phyloP scores from a whole-genome alignment of 2,329 filamentous ascomycete species.

The Venturia nashicola region DNA sequence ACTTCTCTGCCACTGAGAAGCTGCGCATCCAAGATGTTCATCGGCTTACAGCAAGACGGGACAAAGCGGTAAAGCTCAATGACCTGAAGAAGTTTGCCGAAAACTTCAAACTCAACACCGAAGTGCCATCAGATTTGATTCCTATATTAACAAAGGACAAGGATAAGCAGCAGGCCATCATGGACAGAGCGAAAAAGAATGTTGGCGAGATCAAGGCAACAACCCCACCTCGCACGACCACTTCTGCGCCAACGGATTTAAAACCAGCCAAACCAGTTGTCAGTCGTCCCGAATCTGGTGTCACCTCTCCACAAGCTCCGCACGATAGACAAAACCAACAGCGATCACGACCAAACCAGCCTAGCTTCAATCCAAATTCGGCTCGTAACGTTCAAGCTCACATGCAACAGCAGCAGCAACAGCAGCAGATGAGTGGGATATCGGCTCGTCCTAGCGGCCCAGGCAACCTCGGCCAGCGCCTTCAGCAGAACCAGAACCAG shows the following conservation, averaged over 20 bases:
- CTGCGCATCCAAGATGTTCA: slow-evolving; percentile 43
- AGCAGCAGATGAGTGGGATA: not conserved
- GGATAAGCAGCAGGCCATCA: slow-evolving; percentile 84
- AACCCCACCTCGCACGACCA: slow-evolving; percentile 28
- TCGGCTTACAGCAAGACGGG: slow-evolving; percentile 37
- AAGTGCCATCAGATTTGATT: slow-evolving; percentile 82
- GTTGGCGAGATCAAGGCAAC: slow-evolving; percentile 41
- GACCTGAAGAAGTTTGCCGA: slow-evolving; percentile 92
- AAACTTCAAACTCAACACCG: slow-evolving; percentile 88
- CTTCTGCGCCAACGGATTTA: slow-evolving; percentile 22
- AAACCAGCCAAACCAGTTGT: slow-evolving; percentile 20
- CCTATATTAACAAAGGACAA: slow-evolving; percentile 95
- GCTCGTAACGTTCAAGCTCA: not conserved
- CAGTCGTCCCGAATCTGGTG: slow-evolving; percentile 10
- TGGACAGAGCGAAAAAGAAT: slow-evolving; percentile 73
- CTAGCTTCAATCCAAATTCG: not conserved
- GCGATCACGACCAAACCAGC: slow-evolving; percentile 8
- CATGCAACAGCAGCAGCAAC: not conserved
- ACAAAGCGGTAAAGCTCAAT: slow-evolving; percentile 85
- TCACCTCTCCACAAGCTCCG: slow-evolving; percentile 17
- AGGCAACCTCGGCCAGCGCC: slow-evolving; percentile 7
- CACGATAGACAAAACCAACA: slow-evolving; percentile 35
- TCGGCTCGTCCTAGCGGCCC: not conserved
- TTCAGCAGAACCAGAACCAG: slow-evolving; percentile 5
- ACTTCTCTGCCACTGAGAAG: slow-evolving; percentile 51